A percentile compares a stretch with the other conserved stretches of the same genome.
These are phyloP conservation scores for Hemerocallis citrina DNA, from an alignment of 106 monocot genomes.

Conservation along the genomic window DNA sequence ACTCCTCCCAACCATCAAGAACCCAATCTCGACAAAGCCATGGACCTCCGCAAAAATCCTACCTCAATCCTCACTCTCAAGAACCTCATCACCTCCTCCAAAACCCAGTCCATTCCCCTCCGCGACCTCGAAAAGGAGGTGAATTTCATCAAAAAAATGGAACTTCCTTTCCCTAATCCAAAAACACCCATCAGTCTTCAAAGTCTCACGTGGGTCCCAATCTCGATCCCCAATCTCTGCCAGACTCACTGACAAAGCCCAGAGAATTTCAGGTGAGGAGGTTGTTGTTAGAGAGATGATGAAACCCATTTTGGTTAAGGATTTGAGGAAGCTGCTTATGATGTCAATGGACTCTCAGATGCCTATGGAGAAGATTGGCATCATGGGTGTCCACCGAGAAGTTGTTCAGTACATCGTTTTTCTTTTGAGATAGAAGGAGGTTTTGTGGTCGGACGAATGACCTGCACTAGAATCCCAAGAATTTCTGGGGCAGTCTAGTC, in stretches of 20 bases:
- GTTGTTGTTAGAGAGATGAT: slow-evolving; percentile 33
- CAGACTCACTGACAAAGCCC: slow-evolving; percentile 47
- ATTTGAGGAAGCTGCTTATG: slow-evolving; percentile 79
- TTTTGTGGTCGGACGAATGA: no score
- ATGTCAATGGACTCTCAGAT: slow-evolving; percentile 85
- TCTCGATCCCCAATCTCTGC: slow-evolving; percentile 51
- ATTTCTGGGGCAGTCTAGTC: no score
- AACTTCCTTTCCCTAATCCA: slow-evolving; percentile 63
- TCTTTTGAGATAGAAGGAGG: no score
- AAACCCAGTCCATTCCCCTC: slow-evolving; percentile 47
- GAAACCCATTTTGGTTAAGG: slow-evolving; percentile 74
- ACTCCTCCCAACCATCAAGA: slow-evolving; percentile 83
- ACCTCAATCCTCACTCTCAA: slow-evolving; percentile 61
- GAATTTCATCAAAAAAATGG: slow-evolving; percentile 90
- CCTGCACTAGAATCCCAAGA: slow-evolving; percentile 35
- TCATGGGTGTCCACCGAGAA: slow-evolving; percentile 51
- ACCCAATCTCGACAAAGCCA: slow-evolving; percentile 70
- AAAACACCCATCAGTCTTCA: slow-evolving; percentile 65
- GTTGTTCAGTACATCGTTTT: no score
- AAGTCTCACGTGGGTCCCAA: slow-evolving; percentile 37
- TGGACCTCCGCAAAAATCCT: slow-evolving; percentile 85
- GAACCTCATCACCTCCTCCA: slow-evolving; percentile 32
- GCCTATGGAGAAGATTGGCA: slow-evolving; percentile 67
- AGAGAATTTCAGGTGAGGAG: slow-evolving; percentile 41
- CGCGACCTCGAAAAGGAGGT: slow-evolving; percentile 94